Evolutionary conservation across 306 rosid species (phyloP).

Genomic region (Begonia peltatifolia): DNA sequence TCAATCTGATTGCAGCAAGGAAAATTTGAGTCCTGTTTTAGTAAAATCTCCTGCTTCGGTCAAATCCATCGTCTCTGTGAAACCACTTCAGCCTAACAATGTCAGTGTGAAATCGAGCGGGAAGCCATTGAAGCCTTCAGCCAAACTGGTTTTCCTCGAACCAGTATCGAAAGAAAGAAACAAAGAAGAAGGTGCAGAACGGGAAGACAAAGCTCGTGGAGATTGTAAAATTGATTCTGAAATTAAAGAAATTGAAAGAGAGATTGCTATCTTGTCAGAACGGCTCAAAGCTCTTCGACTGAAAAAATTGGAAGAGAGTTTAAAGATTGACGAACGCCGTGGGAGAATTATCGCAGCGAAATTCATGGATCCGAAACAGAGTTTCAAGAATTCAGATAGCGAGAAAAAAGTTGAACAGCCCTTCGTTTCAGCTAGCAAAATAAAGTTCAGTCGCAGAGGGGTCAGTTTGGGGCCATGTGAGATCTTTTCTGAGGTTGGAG

Average conservation of each 20-base stretch:
- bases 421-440: constrained; percentile 11
- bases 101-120: constrained; percentile 17
- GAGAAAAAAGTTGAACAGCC: constrained; percentile 24
- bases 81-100: constrained; percentile 20
- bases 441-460: constrained; percentile 42
- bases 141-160: constrained; percentile 8
- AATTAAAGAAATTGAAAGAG: constrained; percentile 38
- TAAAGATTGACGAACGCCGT: constrained; percentile 21
- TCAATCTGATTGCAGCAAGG: constrained; percentile 40
- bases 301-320: constrained; percentile 22
- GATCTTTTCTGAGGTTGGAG: constrained; percentile 23
- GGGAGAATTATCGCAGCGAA: constrained; percentile 39
- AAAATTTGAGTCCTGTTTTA: constrained; percentile 34
- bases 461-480: constrained; percentile 69
- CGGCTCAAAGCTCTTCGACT: constrained; percentile 34
- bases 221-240: constrained; percentile 34
- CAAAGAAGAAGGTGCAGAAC: constrained; percentile 8
- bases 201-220: constrained; percentile 12
- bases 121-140: constrained; percentile 17
- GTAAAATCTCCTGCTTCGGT: constrained; percentile 21
- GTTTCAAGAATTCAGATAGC: constrained; percentile 15
- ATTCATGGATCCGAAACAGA: constrained; percentile 40
- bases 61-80: constrained; percentile 18
- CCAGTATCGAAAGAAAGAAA: constrained; percentile 3
- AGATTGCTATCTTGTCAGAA: constrained; percentile 30